A percentile compares a stretch with the other conserved stretches of the same genome.
These are phyloP conservation scores for Tricholoma saponaceum DNA, from an alignment of 768 basidiomycete species.

Conservation along the genomic window DNA sequence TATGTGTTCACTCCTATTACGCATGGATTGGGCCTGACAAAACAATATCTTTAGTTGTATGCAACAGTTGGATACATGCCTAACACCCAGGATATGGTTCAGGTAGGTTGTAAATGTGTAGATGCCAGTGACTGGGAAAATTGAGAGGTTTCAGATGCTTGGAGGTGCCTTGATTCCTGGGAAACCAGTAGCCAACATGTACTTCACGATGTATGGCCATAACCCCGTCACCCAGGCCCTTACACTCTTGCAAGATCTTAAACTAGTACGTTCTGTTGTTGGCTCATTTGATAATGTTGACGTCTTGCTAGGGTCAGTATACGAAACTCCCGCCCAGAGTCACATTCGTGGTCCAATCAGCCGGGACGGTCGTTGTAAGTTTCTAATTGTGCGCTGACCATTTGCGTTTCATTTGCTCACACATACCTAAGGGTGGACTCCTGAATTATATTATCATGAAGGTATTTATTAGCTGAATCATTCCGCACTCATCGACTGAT, in stretches of 20 bases:
- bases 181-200: conserved; percentile 37
- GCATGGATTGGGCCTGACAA: background rate
- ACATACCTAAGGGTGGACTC: conserved; percentile 35
- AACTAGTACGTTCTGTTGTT: conserved; percentile 18
- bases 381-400: background rate
- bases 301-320: conserved; percentile 26
- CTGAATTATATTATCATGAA: conserved; percentile 52
- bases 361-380: conserved; percentile 48
- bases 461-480: conserved; percentile 26
- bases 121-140: background rate
- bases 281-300: conserved; percentile 4
- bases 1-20: conserved; percentile 8
- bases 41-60: conserved; percentile 22
- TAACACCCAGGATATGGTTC: conserved; percentile 31
- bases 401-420: background rate
- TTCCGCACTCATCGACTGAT: background rate
- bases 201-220: conserved; percentile 31
- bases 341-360: conserved; percentile 49
- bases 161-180: conserved; percentile 42
- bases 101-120: conserved; percentile 11
- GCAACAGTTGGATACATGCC: conserved; percentile 38
- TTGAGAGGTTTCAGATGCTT: conserved; percentile 31
- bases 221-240: conserved; percentile 27
- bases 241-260: conserved; percentile 25
- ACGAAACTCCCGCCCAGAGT: conserved; percentile 58